These are phyloP conservation scores for Podospora pseudopauciseta DNA, from an alignment of 495 filamentous ascomycete species.

Conservation along the genomic window DNA sequence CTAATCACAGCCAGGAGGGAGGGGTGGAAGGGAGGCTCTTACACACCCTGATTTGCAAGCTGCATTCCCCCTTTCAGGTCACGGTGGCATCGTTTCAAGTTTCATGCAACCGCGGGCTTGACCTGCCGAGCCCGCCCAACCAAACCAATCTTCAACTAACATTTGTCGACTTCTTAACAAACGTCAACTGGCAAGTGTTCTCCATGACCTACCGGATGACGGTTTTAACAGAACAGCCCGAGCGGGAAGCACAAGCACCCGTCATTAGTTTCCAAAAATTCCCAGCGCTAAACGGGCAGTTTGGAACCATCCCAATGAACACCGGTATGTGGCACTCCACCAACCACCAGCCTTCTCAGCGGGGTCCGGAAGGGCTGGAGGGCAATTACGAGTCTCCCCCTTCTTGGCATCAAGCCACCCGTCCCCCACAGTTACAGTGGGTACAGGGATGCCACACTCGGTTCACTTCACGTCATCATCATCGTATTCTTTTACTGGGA, in stretches of 20 bases:
- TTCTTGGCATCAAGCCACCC: not conserved
- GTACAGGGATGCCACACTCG: not conserved
- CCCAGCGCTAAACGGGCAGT: too few relatives aligned
- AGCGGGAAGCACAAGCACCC: too few relatives aligned
- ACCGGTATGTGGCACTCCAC: not conserved
- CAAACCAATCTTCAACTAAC: too few relatives aligned
- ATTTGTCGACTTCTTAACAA: too few relatives aligned
- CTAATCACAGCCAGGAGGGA: not conserved
- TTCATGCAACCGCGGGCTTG: constrained; percentile 5
- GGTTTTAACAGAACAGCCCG: too few relatives aligned
- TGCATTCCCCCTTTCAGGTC: constrained; percentile 5
- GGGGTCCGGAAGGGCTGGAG: not conserved
- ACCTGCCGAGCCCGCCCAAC: not conserved
- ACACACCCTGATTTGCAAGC: not conserved
- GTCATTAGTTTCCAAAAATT: too few relatives aligned
- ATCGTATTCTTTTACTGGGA: too few relatives aligned
- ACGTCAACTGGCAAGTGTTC: too few relatives aligned
- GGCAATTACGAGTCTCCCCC: not conserved
- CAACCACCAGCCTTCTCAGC: not conserved
- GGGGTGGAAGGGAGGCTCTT: too few relatives aligned
- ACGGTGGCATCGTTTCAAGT: constrained; percentile 7
- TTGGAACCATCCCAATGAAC: too few relatives aligned
- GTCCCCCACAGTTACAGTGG: not conserved
- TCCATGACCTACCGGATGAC: too few relatives aligned
- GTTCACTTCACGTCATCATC: not conserved